Evolutionary conservation across 2,329 filamentous ascomycete species (phyloP), one percentile per base, ranked within the genome.

Genomic region (Hyphodiscus sp.): DNA sequence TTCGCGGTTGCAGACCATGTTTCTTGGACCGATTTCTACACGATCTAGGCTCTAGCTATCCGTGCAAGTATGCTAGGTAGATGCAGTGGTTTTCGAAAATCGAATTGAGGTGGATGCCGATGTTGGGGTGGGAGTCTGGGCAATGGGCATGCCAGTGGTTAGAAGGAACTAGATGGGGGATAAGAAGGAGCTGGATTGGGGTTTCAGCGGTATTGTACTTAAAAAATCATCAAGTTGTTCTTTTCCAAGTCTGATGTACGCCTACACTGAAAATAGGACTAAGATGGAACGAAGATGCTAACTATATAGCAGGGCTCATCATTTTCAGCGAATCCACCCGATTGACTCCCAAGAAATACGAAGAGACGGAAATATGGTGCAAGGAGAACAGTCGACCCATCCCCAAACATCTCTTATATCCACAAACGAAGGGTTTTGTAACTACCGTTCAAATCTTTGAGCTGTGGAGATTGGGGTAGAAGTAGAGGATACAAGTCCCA

Each of bases 81-180:
- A 49, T 83, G 78, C 62, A 75, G 80, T 85, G 81, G 73, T 83
- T 85, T 64, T 77, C 80, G 52, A 85, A 84, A 68, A 74, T 76
- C 54, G 75, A 82, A 65, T 71, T 85, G 54, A 74, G 74, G 55
- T 73, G 74, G 68, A 77, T 85, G 13, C 81, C 81, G 4, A 78
- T 85, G 55, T 71, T 84, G 8, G 81, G 81, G 18, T 84, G 81
- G 81, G 82, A 80, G 1, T 85, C 33, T 83, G 80, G 80, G 80
- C 77, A 2, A 81, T 84, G 74, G 79, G 80, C 2, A 83, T 85
- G 79, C 81, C 81, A 7, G 73, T 85, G 68, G 79, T 84, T 20
- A 81, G 74, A 61, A 71, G 81, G 50, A 77, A 79, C 51, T 85
- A 82, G 81, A 73, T 75, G 60, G 72, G 71, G 54, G 81, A 85